Evolutionary conservation across 352 stramenopile species (phyloP), one percentile per base, ranked within the genome.

Genomic region (Phytopythium boreale): DNA sequence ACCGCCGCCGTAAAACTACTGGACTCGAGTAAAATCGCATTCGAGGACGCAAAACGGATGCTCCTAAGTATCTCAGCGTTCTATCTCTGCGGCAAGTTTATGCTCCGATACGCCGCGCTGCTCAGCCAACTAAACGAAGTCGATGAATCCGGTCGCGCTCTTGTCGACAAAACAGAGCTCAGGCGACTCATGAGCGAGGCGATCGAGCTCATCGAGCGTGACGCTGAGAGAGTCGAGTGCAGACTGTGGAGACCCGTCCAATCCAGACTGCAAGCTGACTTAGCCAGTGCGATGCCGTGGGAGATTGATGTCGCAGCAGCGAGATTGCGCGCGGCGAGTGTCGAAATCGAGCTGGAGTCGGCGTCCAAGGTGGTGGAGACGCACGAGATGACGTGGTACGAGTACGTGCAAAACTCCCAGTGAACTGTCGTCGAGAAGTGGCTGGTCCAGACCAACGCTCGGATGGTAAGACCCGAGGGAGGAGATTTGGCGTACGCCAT

Each of bases 301-400:
- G 67, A 80, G 31, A 53, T 69, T 6, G 61, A 79, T 7, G 71
- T 87, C 22, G 69, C 70, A 34, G 19, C 67, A 8, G 62, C 74
- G 9, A 89, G 88, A 51, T 20, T 80, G 15, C 24, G 73, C 39
- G 20, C 84, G 19, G 77, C 77, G 17, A 58, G 55, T 8, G 12
- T 86, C 2, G 70, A 89, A 14, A 57, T 90, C 14, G 50, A 29
- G 2, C 41, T 77, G 0, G 77, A 87, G 29, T 58, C 74, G 8
- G 76, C 69, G 5, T 1, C 63, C 14, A 59, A 22, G 1, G 63
- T 75, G 0, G 59, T 90, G 6, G 56, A 71, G 22, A 73, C 81
- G 27, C 66, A 76, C 34, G 72, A 92, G 37, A 89, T 92, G 80
- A 90, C 77, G 8, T 90, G 79, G 82, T 90, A 88, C 61, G 64